Conservation (phyloP, 2,329 filamentous ascomycete species). For the Berkeleyomyces rouxiae region DNA sequence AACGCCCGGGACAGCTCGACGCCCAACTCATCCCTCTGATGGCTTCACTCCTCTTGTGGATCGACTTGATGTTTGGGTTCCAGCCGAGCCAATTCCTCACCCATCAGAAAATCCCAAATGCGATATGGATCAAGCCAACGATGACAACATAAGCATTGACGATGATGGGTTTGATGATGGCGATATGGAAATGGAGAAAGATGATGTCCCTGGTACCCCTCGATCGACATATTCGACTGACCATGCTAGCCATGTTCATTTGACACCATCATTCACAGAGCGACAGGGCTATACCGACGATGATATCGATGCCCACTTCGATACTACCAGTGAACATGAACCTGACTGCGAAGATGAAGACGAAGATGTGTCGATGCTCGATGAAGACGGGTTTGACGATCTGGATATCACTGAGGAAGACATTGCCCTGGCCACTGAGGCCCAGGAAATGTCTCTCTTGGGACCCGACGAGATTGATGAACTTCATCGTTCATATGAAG, state of each 20-base stretch:
- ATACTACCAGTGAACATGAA: conserved; percentile 14
- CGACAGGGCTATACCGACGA: conserved; percentile 22
- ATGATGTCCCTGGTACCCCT: not conserved
- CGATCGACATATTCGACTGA: not conserved
- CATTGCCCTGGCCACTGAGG: conserved; percentile 38
- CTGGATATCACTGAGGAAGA: conserved; percentile 38
- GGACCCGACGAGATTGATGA: conserved; percentile 27
- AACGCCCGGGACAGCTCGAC: conserved; percentile 16
- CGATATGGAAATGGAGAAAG: conserved; percentile 12
- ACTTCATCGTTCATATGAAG: conserved; percentile 14
- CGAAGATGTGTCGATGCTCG: conserved; percentile 17
- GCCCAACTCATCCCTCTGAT: conserved; percentile 23
- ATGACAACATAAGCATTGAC: not conserved
- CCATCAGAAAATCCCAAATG: not conserved
- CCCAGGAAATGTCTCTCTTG: conserved; percentile 42
- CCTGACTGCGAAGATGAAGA: not conserved
- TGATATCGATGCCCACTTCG: conserved; percentile 19
- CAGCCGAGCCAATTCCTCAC: conserved; percentile 34
- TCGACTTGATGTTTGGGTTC: conserved; percentile 45
- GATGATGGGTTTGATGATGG: conserved; percentile 7
- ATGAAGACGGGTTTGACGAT: conserved; percentile 27
- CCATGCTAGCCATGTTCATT: conserved; percentile 14
- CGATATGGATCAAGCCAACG: not conserved
- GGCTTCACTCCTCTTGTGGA: conserved; percentile 49
- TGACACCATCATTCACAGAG: conserved; percentile 34